Conservation (phyloP, 1,284 basidiomycete species). For the Ganoderma meredithae region DNA sequence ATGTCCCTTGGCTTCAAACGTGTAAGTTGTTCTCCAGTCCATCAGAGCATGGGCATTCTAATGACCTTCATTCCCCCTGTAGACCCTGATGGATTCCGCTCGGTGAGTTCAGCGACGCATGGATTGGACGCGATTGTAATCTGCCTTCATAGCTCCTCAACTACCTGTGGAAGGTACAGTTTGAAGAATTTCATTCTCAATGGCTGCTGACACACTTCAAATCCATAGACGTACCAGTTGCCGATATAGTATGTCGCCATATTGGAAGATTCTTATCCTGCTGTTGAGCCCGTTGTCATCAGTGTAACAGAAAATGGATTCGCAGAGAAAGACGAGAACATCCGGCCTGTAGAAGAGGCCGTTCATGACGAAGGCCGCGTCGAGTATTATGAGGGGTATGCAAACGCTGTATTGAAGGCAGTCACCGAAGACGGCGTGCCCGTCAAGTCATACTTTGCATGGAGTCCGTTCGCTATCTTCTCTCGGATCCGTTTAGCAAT, state of each 20-base stretch:
- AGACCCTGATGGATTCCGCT: slow-evolving; percentile 68
- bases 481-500: neutral
- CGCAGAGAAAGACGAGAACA: slow-evolving; percentile 69
- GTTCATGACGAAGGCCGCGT: slow-evolving; percentile 70
- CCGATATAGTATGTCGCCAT: slow-evolving; percentile 64
- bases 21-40: slow-evolving; percentile 49
- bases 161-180: slow-evolving; percentile 61
- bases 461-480: slow-evolving; percentile 52
- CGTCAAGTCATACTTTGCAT: slow-evolving; percentile 74
- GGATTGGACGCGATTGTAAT: slow-evolving; percentile 12
- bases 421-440: slow-evolving; percentile 70
- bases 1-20: slow-evolving; percentile 67
- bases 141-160: slow-evolving; percentile 30
- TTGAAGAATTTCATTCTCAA: neutral
- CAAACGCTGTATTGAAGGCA: slow-evolving; percentile 63
- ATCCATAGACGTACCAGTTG: slow-evolving; percentile 60
- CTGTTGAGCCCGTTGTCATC: neutral
- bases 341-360: slow-evolving; percentile 58
- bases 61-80: neutral
- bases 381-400: slow-evolving; percentile 72
- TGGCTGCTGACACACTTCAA: neutral
- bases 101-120: slow-evolving; percentile 54
- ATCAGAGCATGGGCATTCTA: neutral
- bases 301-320: slow-evolving; percentile 80
- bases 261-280: neutral